Conservation (phyloP, 257 asterid species). For the Schizonepeta tenuifolia region DNA sequence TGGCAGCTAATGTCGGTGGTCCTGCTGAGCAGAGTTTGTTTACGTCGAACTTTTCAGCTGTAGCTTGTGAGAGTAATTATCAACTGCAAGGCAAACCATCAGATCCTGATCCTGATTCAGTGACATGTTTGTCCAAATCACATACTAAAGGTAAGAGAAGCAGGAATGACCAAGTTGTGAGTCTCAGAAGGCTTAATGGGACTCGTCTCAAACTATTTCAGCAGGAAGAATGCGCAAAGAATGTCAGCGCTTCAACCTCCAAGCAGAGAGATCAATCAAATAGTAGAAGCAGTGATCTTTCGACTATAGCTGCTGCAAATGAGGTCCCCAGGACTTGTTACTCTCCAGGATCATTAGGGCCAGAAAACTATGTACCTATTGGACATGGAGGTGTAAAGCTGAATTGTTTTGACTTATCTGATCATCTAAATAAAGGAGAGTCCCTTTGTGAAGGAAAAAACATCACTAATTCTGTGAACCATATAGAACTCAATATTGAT, state of each 20-base stretch:
- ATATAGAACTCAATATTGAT: constrained; percentile 29
- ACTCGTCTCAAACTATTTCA: constrained; percentile 36
- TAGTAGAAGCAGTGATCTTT: constrained; percentile 25
- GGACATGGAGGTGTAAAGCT: constrained; percentile 42
- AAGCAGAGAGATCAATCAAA: constrained; percentile 37
- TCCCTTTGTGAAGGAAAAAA: constrained; percentile 38
- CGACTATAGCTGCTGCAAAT: constrained; percentile 30
- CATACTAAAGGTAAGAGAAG: constrained; percentile 64
- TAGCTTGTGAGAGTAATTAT: constrained; percentile 41
- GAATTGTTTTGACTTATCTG: constrained; percentile 40
- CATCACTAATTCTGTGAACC: constrained; percentile 31
- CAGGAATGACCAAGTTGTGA: constrained; percentile 44
- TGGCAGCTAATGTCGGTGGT: constrained; percentile 73
- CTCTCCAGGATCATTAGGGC: constrained; percentile 37
- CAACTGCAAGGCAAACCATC: constrained; percentile 41
- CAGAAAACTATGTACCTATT: constrained; percentile 35
- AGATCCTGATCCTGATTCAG: constrained; percentile 44
- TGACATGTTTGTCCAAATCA: constrained; percentile 42
- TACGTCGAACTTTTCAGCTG: constrained; percentile 41
- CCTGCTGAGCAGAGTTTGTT: constrained; percentile 50
- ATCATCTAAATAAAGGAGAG: constrained; percentile 43
- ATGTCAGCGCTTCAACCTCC: constrained; percentile 38
- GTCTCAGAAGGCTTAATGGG: constrained; percentile 33
- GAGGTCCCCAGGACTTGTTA: constrained; percentile 30
- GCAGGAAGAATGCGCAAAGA: constrained; percentile 33